These are phyloP conservation scores for Dionaea muscipula DNA, from an alignment of 179 eudicot species.

Conservation along the genomic window DNA sequence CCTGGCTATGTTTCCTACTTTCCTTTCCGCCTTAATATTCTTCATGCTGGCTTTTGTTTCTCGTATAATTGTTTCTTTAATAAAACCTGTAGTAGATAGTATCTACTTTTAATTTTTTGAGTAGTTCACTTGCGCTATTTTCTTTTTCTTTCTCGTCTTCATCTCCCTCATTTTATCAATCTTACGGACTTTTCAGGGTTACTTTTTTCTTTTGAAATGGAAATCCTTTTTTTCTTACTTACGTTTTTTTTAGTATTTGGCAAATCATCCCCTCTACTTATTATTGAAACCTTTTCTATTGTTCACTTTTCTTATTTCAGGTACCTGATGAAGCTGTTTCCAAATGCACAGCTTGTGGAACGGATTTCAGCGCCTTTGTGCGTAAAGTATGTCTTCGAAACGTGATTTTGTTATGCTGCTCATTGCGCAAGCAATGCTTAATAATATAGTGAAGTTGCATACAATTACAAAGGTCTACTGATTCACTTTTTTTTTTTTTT, in stretches of 20 bases:
- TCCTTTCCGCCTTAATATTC: too few relatives aligned
- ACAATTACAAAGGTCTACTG: not conserved
- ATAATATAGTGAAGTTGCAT: not conserved
- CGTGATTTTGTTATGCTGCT: not conserved
- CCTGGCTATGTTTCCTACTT: too few relatives aligned
- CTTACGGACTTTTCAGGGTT: too few relatives aligned
- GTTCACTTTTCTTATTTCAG: conserved; percentile 19
- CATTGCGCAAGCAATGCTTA: not conserved
- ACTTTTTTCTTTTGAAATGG: too few relatives aligned
- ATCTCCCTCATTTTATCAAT: too few relatives aligned
- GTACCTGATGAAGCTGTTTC: conserved; percentile 86
- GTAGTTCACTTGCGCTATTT: too few relatives aligned
- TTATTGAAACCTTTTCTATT: not conserved
- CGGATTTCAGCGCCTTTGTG: conserved; percentile 69
- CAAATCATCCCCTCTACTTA: not conserved
- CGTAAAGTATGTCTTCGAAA: conserved; percentile 43
- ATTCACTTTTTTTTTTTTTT: not conserved
- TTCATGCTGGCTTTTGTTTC: too few relatives aligned
- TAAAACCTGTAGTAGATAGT: too few relatives aligned
- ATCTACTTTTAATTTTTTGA: too few relatives aligned
- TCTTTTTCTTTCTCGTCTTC: too few relatives aligned
- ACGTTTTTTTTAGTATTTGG: not conserved
- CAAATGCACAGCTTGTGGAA: conserved; percentile 62
- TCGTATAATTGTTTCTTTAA: too few relatives aligned
- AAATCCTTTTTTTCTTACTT: too few relatives aligned